phyloP scores from a whole-genome alignment of 1,139 yeast species.

The Yamadazyma buinensis region DNA sequence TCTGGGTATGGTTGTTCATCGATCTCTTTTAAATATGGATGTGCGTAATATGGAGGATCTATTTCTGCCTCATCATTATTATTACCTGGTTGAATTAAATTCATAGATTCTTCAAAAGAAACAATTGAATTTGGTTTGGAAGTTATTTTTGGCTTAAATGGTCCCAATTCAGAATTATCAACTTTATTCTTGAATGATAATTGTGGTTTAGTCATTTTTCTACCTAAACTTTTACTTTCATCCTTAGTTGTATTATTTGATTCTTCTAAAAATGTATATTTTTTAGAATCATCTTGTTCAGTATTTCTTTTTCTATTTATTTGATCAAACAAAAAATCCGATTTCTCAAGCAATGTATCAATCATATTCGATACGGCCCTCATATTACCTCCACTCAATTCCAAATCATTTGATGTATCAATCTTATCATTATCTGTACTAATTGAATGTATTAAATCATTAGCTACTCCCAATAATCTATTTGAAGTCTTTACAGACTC shows the following conservation, averaged over 20 bases:
- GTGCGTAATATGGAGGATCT: slow-evolving; percentile 61
- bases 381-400: slow-evolving; percentile 47
- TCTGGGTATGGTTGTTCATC: slow-evolving; percentile 67
- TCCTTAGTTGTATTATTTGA: slow-evolving; percentile 16
- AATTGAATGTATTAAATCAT: slow-evolving; percentile 39
- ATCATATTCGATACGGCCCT: slow-evolving; percentile 55
- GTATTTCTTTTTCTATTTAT: slow-evolving; percentile 14
- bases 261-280: slow-evolving; percentile 50
- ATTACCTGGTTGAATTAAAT: slow-evolving; percentile 26
- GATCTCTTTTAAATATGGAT: slow-evolving; percentile 84
- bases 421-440: slow-evolving; percentile 26
- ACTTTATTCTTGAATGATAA: slow-evolving; percentile 50
- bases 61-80: slow-evolving; percentile 28
- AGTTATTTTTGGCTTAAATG: slow-evolving; percentile 72
- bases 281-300: not conserved
- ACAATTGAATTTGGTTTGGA: slow-evolving; percentile 68
- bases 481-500: slow-evolving; percentile 42
- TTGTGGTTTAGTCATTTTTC: slow-evolving; percentile 71
- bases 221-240: slow-evolving; percentile 36
- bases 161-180: slow-evolving; percentile 65
- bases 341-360: slow-evolving; percentile 71
- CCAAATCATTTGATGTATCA: slow-evolving; percentile 36
- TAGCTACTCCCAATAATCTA: slow-evolving; percentile 49
- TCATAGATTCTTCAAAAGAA: slow-evolving; percentile 50
- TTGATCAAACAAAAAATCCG: slow-evolving; percentile 59